These are phyloP conservation scores for Populus pruinosa DNA, from an alignment of 345 rosid species.

Conservation along the genomic window DNA sequence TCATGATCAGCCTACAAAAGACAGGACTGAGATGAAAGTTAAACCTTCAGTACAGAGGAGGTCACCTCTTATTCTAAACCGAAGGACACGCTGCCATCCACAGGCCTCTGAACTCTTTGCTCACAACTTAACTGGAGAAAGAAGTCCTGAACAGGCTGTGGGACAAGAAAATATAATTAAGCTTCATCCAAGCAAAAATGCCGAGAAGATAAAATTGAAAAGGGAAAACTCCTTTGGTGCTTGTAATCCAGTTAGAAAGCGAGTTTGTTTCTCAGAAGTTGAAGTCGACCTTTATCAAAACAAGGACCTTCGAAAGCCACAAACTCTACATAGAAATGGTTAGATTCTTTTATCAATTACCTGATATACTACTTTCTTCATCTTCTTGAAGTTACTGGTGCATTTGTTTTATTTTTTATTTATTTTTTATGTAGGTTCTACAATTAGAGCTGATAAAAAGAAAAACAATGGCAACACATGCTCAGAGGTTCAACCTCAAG, in stretches of 20 bases:
- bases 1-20: constrained; percentile 19
- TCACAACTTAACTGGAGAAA: constrained; percentile 9
- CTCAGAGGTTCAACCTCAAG: constrained; percentile 20
- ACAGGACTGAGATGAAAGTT: constrained; percentile 20
- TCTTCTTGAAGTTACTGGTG: neutral
- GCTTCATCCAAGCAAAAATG: constrained; percentile 14
- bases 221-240: neutral
- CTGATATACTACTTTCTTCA: neutral
- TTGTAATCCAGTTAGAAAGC: constrained; percentile 30
- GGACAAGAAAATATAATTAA: constrained; percentile 24
- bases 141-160: constrained; percentile 12
- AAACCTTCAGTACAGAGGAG: constrained; percentile 23
- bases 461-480: constrained; percentile 14
- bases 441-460: constrained; percentile 26
- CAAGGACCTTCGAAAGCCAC: constrained; percentile 16
- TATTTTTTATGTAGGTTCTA: constrained; percentile 18
- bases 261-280: constrained; percentile 40
- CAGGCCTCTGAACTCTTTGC: constrained; percentile 30
- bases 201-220: constrained; percentile 18
- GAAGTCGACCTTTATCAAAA: constrained; percentile 21
- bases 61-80: constrained; percentile 31
- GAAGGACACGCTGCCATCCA: constrained; percentile 17
- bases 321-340: constrained; percentile 22
- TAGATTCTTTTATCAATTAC: constrained; percentile 8
- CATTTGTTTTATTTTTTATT: neutral